A percentile compares a stretch with the other conserved stretches of the same genome.
These are phyloP conservation scores for Vitis hybrid DNA, from an alignment of 177 flowering plant genomes.

Conservation along the genomic window DNA sequence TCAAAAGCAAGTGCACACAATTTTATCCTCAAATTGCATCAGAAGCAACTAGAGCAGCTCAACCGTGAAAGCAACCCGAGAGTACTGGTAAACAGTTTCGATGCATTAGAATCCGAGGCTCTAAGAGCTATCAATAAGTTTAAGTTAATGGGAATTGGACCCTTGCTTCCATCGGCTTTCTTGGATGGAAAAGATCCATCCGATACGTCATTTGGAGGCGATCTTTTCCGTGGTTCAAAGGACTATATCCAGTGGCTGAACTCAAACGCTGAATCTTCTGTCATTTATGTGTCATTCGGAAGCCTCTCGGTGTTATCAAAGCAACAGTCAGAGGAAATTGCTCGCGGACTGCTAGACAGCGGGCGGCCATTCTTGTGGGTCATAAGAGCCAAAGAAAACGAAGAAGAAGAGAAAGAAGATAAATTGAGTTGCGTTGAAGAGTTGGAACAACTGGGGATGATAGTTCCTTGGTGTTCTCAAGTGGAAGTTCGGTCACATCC, in stretches of 20 bases:
- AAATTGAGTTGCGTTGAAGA: slow-evolving; percentile 15
- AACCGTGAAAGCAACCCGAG: slow-evolving; percentile 16
- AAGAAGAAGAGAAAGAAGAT: slow-evolving; percentile 9
- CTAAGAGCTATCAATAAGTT: slow-evolving; percentile 15
- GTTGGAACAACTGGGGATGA: slow-evolving; percentile 25
- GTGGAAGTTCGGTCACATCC: slow-evolving; percentile 43
- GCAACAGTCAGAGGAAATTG: slow-evolving; percentile 41
- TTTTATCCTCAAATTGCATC: neutral
- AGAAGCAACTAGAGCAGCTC: slow-evolving; percentile 18
- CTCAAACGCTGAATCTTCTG: slow-evolving; percentile 30
- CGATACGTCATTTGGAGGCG: slow-evolving; percentile 25
- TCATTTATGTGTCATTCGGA: slow-evolving; percentile 55
- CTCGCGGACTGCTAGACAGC: slow-evolving; percentile 19
- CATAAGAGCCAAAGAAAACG: slow-evolving; percentile 11
- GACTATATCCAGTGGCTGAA: slow-evolving; percentile 40
- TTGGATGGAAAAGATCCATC: slow-evolving; percentile 25
- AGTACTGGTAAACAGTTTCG: slow-evolving; percentile 43
- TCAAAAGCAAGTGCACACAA: neutral
- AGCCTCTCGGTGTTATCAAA: slow-evolving; percentile 23
- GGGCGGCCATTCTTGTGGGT: slow-evolving; percentile 56
- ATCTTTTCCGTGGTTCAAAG: slow-evolving; percentile 21
- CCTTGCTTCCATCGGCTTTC: slow-evolving; percentile 36
- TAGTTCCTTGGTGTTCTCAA: slow-evolving; percentile 59
- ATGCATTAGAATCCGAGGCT: slow-evolving; percentile 33
- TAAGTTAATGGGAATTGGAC: slow-evolving; percentile 35